phyloP scores from a whole-genome alignment of 495 filamentous ascomycete genomes.

The Pseudomonodictys pantanalensis region DNA sequence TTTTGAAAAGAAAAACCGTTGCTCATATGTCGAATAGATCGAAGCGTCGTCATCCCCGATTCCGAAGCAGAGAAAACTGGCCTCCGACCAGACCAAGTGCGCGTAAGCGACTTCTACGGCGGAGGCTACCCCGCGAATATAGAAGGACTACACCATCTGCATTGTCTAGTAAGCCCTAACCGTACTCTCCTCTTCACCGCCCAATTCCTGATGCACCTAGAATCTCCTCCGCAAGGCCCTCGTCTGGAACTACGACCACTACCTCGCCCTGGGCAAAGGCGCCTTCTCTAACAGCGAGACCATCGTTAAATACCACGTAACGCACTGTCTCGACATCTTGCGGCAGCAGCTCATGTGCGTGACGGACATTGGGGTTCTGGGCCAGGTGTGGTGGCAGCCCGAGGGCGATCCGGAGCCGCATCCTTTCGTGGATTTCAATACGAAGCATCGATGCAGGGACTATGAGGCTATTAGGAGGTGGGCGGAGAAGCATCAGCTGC shows the following conservation, averaged over 20 bases:
- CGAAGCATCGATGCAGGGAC: slow-evolving; percentile 54
- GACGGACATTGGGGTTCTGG: slow-evolving; percentile 50
- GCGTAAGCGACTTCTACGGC: slow-evolving; percentile 52
- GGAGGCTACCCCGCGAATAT: slow-evolving; percentile 56
- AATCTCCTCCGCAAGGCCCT: slow-evolving; percentile 56
- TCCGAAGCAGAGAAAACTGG: slow-evolving; percentile 35
- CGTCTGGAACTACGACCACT: slow-evolving; percentile 58
- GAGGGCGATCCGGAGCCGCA: slow-evolving; percentile 42
- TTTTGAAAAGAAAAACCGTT: slow-evolving; percentile 49
- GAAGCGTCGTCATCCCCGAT: slow-evolving; percentile 12
- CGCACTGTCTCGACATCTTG: slow-evolving; percentile 56
- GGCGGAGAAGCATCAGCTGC: slow-evolving; percentile 50
- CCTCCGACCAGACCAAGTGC: slow-evolving; percentile 49
- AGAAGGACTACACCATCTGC: slow-evolving; percentile 57
- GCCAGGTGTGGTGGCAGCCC: slow-evolving; percentile 51
- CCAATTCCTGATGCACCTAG: slow-evolving; percentile 23
- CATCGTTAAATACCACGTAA: slow-evolving; percentile 51
- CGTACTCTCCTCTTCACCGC: neutral
- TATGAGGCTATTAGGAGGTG: slow-evolving; percentile 53
- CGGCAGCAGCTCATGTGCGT: slow-evolving; percentile 56
- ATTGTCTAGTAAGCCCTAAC: slow-evolving; percentile 48
- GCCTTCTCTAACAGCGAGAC: slow-evolving; percentile 51
- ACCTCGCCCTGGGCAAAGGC: slow-evolving; percentile 46
- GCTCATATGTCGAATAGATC: slow-evolving; percentile 44
- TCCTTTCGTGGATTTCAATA: slow-evolving; percentile 56